Evolutionary conservation across 306 rosid species (phyloP), one percentile per base, ranked within the genome.

Genomic region (Vicia sativa): DNA sequence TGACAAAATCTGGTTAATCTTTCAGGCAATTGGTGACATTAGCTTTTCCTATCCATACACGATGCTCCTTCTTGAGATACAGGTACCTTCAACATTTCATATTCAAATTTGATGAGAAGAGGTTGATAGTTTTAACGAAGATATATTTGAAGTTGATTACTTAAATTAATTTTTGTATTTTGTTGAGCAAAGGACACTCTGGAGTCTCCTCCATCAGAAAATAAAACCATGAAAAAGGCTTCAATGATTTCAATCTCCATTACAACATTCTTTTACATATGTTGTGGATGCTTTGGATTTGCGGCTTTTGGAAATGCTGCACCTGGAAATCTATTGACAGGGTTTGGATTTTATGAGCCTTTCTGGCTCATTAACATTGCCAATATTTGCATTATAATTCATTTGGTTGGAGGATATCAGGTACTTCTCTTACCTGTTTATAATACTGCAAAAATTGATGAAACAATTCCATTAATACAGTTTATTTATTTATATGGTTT

Each of bases 341-440:
- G n/a, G n/a, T n/a, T n/a, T n/a, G n/a, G n/a, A n/a, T n/a, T n/a
- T n/a, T n/a, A 84, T 14, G 91, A 89, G 70, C 98, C 92, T 65
- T 86, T n/a, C 62, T 92, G 96, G 98, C 96, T 92, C 60, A 3
- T 92, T 38, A 88, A 84, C 74, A 1, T 92, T 6, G 96, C 98
- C 4, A 89, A 92, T 79, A 92, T 75, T 53, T 92, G 92, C 83
- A 67, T 92, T 43, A 77, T 87, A 54, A 18, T 92, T 65, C 95
- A 92, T 71, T 61, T 92, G 82, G 71, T 92, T 12, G 98, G 96
- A 81, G 96, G 95, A 54, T 92, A 87, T 80, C 98, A 89, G 96
- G 98, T 92, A 87, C 67, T 85, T 78, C 25, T 48, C 0, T 57
- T 53, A 34, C 43, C 23, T 42, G 11, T 42, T 6, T 42, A 14